Percentiles rank a stretch among this genome's conserved stretches.
Conservation (phyloP, 2,329 filamentous ascomycete genomes). For the Coniochaeta sp. region DNA sequence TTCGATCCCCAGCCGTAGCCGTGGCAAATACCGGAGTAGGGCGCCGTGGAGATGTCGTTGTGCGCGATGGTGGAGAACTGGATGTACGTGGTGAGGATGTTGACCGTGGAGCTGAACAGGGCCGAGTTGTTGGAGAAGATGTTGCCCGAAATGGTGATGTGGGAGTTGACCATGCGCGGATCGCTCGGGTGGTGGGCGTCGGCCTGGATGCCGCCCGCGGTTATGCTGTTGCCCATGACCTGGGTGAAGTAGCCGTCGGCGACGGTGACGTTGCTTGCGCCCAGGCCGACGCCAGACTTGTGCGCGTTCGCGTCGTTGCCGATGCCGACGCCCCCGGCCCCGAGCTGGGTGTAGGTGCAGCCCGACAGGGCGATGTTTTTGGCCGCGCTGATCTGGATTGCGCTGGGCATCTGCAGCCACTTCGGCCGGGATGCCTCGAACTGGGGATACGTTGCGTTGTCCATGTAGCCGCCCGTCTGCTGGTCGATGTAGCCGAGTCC, state of each 20-base stretch:
- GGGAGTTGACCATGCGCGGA: conserved; percentile 6
- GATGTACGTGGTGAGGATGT: conserved; percentile 8
- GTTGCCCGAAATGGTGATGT: conserved; percentile 8
- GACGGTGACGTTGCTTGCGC: conserved; percentile 6
- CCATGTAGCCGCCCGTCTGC: conserved; percentile 9
- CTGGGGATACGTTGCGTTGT: conserved; percentile 5
- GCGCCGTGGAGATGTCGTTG: conserved; percentile 7
- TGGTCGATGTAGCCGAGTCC: conserved; percentile 10
- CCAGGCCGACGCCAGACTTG: conserved; percentile 7
- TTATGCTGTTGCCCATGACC: conserved; percentile 9
- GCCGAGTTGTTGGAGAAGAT: conserved; percentile 8
- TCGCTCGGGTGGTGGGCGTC: conserved; percentile 9
- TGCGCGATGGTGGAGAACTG: conserved; percentile 6
- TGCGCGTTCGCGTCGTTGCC: conserved; percentile 9
- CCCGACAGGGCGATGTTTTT: conserved; percentile 4
- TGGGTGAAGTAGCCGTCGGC: conserved; percentile 6
- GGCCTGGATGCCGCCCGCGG: conserved; percentile 7
- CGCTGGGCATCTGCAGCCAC: conserved; percentile 8
- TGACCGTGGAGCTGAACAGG: conserved; percentile 6
- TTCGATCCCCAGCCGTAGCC: conserved; percentile 10
- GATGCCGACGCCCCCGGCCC: conserved; percentile 8
- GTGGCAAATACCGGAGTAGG: conserved; percentile 7
- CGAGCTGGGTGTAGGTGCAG: conserved; percentile 6
- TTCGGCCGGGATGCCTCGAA: conserved; percentile 8
- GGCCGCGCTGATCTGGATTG: conserved; percentile 8